Conservation (phyloP, 2,329 filamentous ascomycete genomes). For the Epichloe brachyelytri region DNA sequence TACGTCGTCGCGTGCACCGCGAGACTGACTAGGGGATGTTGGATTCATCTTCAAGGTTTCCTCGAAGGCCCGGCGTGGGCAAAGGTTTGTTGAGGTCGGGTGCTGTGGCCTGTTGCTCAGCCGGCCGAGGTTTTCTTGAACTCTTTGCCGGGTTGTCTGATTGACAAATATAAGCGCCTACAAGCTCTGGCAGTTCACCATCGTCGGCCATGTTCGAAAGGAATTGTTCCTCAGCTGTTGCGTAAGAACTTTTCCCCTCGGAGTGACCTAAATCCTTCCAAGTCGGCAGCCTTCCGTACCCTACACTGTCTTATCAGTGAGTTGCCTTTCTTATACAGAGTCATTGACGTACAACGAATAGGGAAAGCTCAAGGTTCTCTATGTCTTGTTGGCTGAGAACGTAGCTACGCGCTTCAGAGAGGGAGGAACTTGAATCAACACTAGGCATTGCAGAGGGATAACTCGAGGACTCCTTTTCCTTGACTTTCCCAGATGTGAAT, state of each 20-base stretch:
- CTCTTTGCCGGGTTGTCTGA: not conserved
- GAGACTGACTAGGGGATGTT: not conserved
- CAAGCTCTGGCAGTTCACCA: not conserved
- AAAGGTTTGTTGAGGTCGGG: slow-evolving; percentile 1
- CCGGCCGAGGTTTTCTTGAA: not conserved
- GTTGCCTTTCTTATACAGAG: not conserved
- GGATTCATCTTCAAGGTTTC: not conserved
- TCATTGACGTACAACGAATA: slow-evolving; percentile 17
- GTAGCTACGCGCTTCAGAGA: slow-evolving; percentile 15
- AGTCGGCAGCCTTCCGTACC: slow-evolving; percentile 11
- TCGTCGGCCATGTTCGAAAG: not conserved
- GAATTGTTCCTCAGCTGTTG: slow-evolving; percentile 12
- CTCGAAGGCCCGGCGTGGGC: not conserved
- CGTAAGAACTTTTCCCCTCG: slow-evolving; percentile 14
- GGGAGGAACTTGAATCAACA: slow-evolving; percentile 20
- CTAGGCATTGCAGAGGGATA: slow-evolving; percentile 22
- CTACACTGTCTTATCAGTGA: slow-evolving; percentile 7
- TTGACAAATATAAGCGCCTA: not conserved
- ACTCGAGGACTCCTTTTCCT: slow-evolving; percentile 19
- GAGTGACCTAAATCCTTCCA: slow-evolving; percentile 9
- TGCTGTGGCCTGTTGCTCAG: not conserved
- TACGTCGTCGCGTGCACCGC: not conserved
- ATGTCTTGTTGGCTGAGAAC: slow-evolving; percentile 19
- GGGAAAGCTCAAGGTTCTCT: slow-evolving; percentile 22
- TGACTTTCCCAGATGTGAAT: slow-evolving; percentile 2